Base-by-base conservation (phyloP, 1,284 basidiomycete species). In the Ustilago xerochloae region DNA sequence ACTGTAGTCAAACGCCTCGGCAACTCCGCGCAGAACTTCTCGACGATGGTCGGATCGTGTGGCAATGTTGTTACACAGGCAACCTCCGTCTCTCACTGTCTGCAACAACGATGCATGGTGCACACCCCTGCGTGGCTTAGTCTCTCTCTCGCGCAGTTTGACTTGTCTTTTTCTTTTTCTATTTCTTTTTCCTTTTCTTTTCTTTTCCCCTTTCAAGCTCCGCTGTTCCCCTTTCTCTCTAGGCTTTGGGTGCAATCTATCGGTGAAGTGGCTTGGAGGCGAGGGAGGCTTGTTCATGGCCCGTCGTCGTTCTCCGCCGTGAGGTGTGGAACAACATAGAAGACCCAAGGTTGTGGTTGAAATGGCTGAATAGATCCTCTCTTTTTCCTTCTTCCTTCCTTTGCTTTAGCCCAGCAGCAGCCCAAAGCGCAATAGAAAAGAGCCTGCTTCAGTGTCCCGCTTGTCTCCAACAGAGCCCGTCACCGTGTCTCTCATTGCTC, bases 111-210 rank as follows among this genome's bases (percentile, higher is more conserved):
- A 22, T 41, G 50, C 50, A 41, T 29, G 26, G 50, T 38, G 33
- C 24, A 41, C 8, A 52, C 50, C 50, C 50, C 38, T 52, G 50
- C 50, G 38, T 41, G 36, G 33, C 33, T 29, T 41, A 41, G 41
- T 24, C 41, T 43, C 22, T 43, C 22, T 4, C 20, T 20, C 20
- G 12, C n/a, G n/a, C n/a, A n/a, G n/a, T n/a, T n/a, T n/a, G n/a
- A n/a, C n/a, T 29, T 35, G 22, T 3, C n/a, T 39, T 41, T 30
- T 52, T 29, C 7, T 39, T 30, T 30, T 26, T 56, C 29, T 12
- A 39, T n/a, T 41, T 13, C 15, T 32, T n/a, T 28, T 43, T 43
- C 16, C 2, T 13, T 43, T 26, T 26, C 15, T 28, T 26, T 43
- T 43, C 22, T 13, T 3, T 13, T 43, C 16, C 16, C 15, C 16